Evolutionary conservation across 331 rosid genomes (phyloP).

Genomic region (Acacia pycnantha): DNA sequence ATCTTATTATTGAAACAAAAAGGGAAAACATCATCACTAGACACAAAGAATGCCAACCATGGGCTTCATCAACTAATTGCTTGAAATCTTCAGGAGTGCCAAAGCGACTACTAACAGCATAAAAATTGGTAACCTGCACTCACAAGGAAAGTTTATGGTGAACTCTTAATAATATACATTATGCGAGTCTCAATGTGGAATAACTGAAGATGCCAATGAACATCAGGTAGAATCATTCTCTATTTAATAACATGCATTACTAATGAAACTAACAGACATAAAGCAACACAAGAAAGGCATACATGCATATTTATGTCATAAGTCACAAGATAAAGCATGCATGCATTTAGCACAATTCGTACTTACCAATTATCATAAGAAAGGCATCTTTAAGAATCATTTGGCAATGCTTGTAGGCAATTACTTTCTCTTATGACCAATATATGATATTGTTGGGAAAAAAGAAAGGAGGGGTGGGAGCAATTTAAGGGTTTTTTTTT

Average conservation of each 20-base stretch:
- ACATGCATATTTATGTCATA: neutral
- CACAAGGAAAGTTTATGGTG: slow-evolving; percentile 24
- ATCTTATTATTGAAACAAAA: neutral
- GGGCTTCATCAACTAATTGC: slow-evolving; percentile 97
- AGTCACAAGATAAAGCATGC: neutral
- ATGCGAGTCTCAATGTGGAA: neutral
- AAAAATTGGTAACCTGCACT: slow-evolving; percentile 86
- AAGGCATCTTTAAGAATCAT: neutral
- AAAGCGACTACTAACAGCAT: slow-evolving; percentile 90
- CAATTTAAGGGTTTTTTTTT: neutral
- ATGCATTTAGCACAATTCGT: neutral
- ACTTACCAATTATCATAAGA: neutral
- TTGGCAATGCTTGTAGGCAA: neutral
- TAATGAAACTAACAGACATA: neutral
- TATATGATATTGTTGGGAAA: neutral
- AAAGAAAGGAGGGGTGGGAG: neutral
- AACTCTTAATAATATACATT: neutral
- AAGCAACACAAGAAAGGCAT: neutral
- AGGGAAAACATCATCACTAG: neutral
- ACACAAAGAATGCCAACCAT: slow-evolving; percentile 57
- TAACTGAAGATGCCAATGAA: neutral
- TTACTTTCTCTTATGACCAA: neutral
- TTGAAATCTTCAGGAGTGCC: slow-evolving; percentile 98
- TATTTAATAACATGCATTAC: neutral
- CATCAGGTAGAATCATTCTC: neutral